Conservation (phyloP, 2,329 filamentous ascomycete genomes). For the Didymella pomorum region DNA sequence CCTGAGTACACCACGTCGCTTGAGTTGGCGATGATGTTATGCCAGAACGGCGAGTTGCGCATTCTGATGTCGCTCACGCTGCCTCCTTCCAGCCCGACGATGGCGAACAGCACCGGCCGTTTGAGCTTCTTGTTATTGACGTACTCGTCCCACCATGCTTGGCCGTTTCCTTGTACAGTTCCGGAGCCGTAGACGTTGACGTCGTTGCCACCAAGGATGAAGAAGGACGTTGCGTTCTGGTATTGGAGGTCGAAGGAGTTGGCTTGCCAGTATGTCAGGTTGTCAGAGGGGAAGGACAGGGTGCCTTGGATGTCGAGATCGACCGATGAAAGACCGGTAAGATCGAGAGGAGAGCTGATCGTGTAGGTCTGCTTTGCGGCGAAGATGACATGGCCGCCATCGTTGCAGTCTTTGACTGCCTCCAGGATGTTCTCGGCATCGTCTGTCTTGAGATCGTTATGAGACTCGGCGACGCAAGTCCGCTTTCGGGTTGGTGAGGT, state of each 20-base stretch:
- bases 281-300: conserved; percentile 14
- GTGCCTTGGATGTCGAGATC: conserved; percentile 27
- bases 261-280: conserved; percentile 21
- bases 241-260: conserved; percentile 48
- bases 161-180: conserved; percentile 64
- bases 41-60: conserved; percentile 25
- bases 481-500: conserved; percentile 21
- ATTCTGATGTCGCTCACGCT: conserved; percentile 18
- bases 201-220: conserved; percentile 67
- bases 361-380: conserved; percentile 19
- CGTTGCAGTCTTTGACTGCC: conserved; percentile 22
- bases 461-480: conserved; percentile 25
- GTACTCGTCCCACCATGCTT: conserved; percentile 54
- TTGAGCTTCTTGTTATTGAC: conserved; percentile 20
- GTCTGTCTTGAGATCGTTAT: conserved; percentile 20
- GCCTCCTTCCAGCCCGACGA: conserved; percentile 13
- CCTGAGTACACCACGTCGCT: conserved; percentile 51
- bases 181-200: conserved; percentile 68
- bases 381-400: conserved; percentile 27
- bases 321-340: conserved; percentile 18
- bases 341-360: conserved; percentile 20
- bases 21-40: conserved; percentile 59
- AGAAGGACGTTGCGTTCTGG: conserved; percentile 70
- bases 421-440: conserved; percentile 19
- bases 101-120: conserved; percentile 16